Evolutionary conservation across 495 filamentous ascomycete species (phyloP).

Genomic region (Hyphodiscus hymeniophilus): DNA sequence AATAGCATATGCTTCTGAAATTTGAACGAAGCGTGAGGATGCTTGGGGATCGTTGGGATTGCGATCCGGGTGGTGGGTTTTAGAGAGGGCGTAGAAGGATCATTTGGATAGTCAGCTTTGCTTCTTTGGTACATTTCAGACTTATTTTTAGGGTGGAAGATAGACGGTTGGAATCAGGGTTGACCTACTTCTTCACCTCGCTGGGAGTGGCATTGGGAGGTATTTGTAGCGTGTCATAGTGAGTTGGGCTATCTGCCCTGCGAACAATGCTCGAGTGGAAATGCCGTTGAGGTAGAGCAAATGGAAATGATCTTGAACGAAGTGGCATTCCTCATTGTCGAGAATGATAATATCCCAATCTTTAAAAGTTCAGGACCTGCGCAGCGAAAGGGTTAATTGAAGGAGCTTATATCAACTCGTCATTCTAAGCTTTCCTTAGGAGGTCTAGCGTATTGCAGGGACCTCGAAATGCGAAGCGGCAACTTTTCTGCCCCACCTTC

Average conservation of each 20-base stretch:
- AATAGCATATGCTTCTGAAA: slow-evolving; percentile 78
- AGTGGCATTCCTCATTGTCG: slow-evolving; percentile 23
- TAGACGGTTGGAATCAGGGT: too few species aligned
- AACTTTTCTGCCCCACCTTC: too few species aligned
- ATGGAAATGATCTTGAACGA: slow-evolving; percentile 21
- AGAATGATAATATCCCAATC: too few species aligned
- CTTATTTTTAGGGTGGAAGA: slow-evolving; percentile 1
- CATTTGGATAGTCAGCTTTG: slow-evolving; percentile 29
- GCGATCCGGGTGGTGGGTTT: slow-evolving; percentile 87
- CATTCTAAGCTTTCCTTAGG: too few species aligned
- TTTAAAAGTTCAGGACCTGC: too few species aligned
- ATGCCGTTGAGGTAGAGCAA: slow-evolving; percentile 13
- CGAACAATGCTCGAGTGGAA: slow-evolving; percentile 36
- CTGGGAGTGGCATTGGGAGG: slow-evolving; percentile 53
- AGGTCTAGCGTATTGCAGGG: too few species aligned
- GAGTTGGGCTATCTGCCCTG: slow-evolving; percentile 30
- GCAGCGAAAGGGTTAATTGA: not conserved
- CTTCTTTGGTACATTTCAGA: not conserved
- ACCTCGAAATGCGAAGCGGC: too few species aligned
- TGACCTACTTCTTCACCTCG: slow-evolving; percentile 78
- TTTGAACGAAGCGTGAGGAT: slow-evolving; percentile 68
- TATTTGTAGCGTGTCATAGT: slow-evolving; percentile 81
- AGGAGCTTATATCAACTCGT: not conserved
- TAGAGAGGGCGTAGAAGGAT: slow-evolving; percentile 89
- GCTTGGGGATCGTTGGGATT: slow-evolving; percentile 71